These are phyloP conservation scores for Fraxinus xanthoxyloides DNA, from an alignment of 305 asterid genomes.

Conservation along the genomic window DNA sequence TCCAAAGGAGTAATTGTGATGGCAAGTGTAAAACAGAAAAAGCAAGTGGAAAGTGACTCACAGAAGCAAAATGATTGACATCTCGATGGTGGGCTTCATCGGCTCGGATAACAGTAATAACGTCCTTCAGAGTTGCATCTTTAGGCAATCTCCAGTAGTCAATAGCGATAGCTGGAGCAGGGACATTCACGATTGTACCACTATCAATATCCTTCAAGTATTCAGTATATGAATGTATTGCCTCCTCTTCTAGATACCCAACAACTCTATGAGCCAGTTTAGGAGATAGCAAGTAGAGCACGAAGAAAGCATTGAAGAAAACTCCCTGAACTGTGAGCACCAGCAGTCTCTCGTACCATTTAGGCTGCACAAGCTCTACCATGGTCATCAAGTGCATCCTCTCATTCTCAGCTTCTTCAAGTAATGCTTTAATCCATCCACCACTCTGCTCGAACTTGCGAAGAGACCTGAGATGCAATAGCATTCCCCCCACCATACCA, in stretches of 20 bases:
- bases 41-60: constrained; percentile 35
- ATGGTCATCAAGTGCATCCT: constrained; percentile 99
- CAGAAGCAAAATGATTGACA: constrained; percentile 98
- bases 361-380: constrained; percentile 94
- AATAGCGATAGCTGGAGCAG: constrained; percentile 92
- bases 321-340: constrained; percentile 88
- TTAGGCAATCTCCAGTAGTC: constrained; percentile 94
- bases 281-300: constrained; percentile 66
- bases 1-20: background rate
- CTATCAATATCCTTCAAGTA: constrained; percentile 73
- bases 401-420: constrained; percentile 97
- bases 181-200: constrained; percentile 68
- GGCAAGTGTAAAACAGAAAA: background rate
- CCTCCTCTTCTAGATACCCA: constrained; percentile 96
- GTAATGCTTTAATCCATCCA: constrained; percentile 96
- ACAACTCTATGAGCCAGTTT: constrained; percentile 90
- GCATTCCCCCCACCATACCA: constrained; percentile 97
- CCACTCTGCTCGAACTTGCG: constrained; percentile 93
- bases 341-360: constrained; percentile 84
- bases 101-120: constrained; percentile 75
- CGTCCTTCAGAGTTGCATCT: constrained; percentile 78
- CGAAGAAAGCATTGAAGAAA: constrained; percentile 87
- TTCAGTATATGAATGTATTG: constrained; percentile 84
- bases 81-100: constrained; percentile 98
- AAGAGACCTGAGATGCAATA: constrained; percentile 79